Percentiles rank a stretch among this genome's conserved stretches.
These are phyloP conservation scores for Narthecium ossifragum DNA, from an alignment of 106 monocot genomes.

Conservation along the genomic window DNA sequence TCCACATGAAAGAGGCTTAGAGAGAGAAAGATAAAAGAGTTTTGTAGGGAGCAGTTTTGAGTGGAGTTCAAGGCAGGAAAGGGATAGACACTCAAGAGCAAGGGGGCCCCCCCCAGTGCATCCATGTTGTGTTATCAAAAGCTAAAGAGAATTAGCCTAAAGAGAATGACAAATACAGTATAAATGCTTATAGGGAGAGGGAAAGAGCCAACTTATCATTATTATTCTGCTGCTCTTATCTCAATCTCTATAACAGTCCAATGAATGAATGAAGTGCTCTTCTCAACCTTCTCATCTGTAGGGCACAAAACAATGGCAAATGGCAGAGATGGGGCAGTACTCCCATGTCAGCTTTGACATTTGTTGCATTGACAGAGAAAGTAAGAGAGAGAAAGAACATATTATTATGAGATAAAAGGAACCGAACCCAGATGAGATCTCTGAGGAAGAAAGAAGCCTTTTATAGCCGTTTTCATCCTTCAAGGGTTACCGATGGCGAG, in stretches of 20 bases:
- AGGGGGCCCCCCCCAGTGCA: conserved; percentile 13
- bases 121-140: neutral
- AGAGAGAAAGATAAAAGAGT: conserved; percentile 12
- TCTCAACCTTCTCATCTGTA: too few species aligned
- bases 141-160: neutral
- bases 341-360: conserved; percentile 19
- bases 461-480: neutral
- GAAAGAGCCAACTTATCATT: neutral
- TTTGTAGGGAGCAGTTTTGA: conserved; percentile 53
- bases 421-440: neutral
- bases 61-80: conserved; percentile 76
- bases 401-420: conserved; percentile 1
- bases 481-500: too few species aligned
- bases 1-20: neutral
- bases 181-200: too few species aligned
- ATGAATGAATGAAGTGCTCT: neutral
- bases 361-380: neutral
- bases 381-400: neutral
- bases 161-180: neutral
- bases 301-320: too few species aligned
- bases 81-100: conserved; percentile 38
- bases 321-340: neutral
- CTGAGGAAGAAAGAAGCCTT: too few species aligned
- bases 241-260: neutral
- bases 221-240: neutral